Evolutionary conservation across 192 early-diverging fungal species (phyloP).

Genomic region (Ambispora gerdemannii): DNA sequence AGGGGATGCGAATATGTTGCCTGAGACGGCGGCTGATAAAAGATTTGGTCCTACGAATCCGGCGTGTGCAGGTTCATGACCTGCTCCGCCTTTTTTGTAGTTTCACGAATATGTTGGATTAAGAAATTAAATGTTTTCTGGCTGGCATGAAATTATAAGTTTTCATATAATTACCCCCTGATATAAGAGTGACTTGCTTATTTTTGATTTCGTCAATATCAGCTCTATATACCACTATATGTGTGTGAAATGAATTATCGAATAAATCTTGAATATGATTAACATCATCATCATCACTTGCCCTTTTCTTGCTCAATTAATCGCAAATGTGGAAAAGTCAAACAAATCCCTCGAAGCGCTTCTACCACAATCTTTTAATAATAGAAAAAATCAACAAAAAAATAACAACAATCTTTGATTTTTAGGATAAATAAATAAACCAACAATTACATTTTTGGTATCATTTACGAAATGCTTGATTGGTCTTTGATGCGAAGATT

Average conservation of each 20-base stretch:
- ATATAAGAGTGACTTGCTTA: conserved; percentile 71
- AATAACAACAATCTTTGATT: not conserved
- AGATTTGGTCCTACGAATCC: conserved; percentile 73
- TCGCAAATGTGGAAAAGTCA: conserved; percentile 3
- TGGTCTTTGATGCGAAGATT: not conserved
- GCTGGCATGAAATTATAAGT: not conserved
- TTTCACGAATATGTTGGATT: no score
- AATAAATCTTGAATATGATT: not conserved
- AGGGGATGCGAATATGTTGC: conserved; percentile 86
- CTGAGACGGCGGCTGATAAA: conserved; percentile 76
- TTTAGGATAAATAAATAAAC: no score
- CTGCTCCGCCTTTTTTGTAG: conserved; percentile 61
- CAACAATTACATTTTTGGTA: conserved; percentile 15
- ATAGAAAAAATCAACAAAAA: not conserved
- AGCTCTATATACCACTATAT: conserved; percentile 56
- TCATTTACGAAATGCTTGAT: conserved; percentile 18
- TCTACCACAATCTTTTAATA: conserved; percentile 17
- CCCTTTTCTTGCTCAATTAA: conserved; percentile 18
- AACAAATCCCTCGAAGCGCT: conserved; percentile 14
- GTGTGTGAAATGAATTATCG: not conserved
- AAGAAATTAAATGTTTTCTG: not conserved
- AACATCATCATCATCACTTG: not conserved
- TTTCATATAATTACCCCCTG: conserved; percentile 56
- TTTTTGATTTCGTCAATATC: conserved; percentile 49
- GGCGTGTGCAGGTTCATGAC: conserved; percentile 83